phyloP scores from a whole-genome alignment of 2,329 filamentous ascomycete genomes.

The Zasmidium cellare region DNA sequence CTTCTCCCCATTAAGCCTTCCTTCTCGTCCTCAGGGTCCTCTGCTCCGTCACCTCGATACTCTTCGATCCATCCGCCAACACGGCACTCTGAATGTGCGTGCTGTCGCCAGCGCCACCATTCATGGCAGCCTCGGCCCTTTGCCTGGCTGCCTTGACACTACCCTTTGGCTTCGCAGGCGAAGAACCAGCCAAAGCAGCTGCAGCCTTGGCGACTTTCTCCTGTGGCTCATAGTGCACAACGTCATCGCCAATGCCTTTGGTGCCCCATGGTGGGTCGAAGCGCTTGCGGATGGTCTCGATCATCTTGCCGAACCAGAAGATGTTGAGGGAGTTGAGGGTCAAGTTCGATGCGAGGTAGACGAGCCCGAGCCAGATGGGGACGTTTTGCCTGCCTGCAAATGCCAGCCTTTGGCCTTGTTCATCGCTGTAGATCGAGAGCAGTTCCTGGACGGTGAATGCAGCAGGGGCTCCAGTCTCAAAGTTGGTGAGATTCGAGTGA shows the following conservation, averaged over 20 bases:
- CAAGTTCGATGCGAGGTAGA: slow-evolving; percentile 70
- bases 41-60: slow-evolving; percentile 17
- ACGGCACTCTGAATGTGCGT: slow-evolving; percentile 14
- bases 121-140: slow-evolving; percentile 23
- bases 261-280: slow-evolving; percentile 62
- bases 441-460: slow-evolving; percentile 19
- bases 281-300: slow-evolving; percentile 72
- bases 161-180: slow-evolving; percentile 14
- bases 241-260: slow-evolving; percentile 32
- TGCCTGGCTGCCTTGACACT: slow-evolving; percentile 27
- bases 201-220: slow-evolving; percentile 25
- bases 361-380: slow-evolving; percentile 67
- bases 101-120: slow-evolving; percentile 11
- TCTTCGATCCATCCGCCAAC: slow-evolving; percentile 19
- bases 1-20: slow-evolving; percentile 17
- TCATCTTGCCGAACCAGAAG: slow-evolving; percentile 88
- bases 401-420: slow-evolving; percentile 27
- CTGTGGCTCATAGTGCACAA: slow-evolving; percentile 26
- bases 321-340: slow-evolving; percentile 75
- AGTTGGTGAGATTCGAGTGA: slow-evolving; percentile 20
- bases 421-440: slow-evolving; percentile 24
- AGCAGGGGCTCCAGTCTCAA: slow-evolving; percentile 15
- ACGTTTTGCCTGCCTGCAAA: slow-evolving; percentile 42
- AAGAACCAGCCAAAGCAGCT: neutral
- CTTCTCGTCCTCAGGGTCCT: slow-evolving; percentile 23